Conservation (phyloP, 2,329 filamentous ascomycete species). For the Kalmusia sp. region DNA sequence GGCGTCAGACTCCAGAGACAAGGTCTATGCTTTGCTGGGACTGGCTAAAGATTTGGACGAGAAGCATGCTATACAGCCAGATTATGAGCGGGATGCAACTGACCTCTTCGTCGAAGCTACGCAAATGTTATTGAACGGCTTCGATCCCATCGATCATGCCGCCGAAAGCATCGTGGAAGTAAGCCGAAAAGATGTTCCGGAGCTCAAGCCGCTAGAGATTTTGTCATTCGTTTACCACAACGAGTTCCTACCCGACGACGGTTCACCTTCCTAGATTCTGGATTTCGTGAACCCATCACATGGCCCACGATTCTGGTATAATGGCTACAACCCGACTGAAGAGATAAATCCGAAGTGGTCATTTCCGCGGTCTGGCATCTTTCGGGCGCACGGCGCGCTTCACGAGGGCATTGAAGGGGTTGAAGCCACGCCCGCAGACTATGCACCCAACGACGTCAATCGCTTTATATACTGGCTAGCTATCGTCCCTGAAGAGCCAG, state of each 20-base stretch:
- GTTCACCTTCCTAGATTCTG: not conserved
- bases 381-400: not conserved
- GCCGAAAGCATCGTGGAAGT: not conserved
- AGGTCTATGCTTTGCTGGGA: not conserved
- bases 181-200: not conserved
- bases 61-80: not conserved
- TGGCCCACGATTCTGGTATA: not conserved
- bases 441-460: not conserved
- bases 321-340: not conserved
- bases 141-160: not conserved
- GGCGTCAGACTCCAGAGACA: not conserved
- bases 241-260: not conserved
- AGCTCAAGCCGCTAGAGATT: not conserved
- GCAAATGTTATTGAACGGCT: not conserved
- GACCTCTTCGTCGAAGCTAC: not conserved
- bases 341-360: not conserved
- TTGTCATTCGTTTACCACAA: not conserved
- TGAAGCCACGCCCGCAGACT: not conserved
- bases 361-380: not conserved
- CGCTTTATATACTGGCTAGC: conserved; percentile 1
- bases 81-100: not conserved
- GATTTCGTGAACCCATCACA: not conserved
- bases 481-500: not conserved
- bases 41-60: not conserved
- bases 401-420: not conserved